Conservation (phyloP, 108 stramenopile species). For the Pseudonitzschia pungens region DNA sequence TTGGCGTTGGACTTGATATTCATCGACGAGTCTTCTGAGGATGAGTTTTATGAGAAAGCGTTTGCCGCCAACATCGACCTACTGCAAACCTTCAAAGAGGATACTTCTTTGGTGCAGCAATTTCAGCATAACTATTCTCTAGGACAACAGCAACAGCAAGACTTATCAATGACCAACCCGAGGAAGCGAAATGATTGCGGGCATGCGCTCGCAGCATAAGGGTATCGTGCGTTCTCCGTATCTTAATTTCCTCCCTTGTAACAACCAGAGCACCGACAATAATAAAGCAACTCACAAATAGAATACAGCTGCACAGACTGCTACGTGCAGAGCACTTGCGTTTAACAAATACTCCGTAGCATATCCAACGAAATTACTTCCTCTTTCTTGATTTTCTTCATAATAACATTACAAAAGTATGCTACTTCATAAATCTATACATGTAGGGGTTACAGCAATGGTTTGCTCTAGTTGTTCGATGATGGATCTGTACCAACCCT, state of each 20-base stretch:
- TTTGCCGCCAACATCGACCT: background rate
- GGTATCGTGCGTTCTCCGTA: background rate
- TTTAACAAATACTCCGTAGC: too few relatives aligned
- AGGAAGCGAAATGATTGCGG: background rate
- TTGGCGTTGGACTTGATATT: background rate
- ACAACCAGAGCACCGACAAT: too few relatives aligned
- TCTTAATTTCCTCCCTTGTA: too few relatives aligned
- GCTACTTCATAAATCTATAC: too few relatives aligned
- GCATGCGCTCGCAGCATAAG: background rate
- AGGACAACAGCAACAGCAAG: background rate
- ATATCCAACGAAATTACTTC: too few relatives aligned
- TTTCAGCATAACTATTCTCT: background rate
- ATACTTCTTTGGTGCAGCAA: background rate
- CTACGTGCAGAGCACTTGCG: too few relatives aligned
- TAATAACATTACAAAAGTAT: too few relatives aligned
- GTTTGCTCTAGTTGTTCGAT: too few relatives aligned
- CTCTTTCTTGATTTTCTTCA: too few relatives aligned
- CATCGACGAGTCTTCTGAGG: background rate
- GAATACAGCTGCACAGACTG: too few relatives aligned
- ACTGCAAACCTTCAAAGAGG: background rate
- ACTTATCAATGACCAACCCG: background rate
- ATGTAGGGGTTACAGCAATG: too few relatives aligned
- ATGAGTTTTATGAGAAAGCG: slow-evolving; percentile 1
- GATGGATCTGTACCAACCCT: slow-evolving; percentile 63
- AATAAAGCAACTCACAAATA: too few relatives aligned